Conservation (phyloP, 2,329 filamentous ascomycete species). For the Fusarium algeriense region DNA sequence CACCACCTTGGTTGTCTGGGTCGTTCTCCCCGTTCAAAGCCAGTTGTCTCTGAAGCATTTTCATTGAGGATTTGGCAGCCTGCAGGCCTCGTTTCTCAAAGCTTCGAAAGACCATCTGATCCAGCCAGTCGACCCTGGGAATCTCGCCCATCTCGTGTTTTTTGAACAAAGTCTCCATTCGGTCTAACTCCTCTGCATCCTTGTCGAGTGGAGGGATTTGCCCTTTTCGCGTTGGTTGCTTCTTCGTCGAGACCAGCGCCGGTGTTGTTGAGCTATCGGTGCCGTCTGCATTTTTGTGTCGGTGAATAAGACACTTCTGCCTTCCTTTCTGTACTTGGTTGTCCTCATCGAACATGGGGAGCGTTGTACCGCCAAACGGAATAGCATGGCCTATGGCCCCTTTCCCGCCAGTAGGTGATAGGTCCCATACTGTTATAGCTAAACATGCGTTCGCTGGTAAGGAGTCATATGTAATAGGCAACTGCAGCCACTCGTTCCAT, state of each 20-base stretch:
- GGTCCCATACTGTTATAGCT: conserved; percentile 94
- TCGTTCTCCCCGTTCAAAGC: conserved; percentile 55
- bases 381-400: conserved; percentile 81
- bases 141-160: conserved; percentile 99
- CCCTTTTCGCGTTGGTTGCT: conserved; percentile 63
- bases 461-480: conserved; percentile 87
- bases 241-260: conserved; percentile 68
- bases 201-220: conserved; percentile 69
- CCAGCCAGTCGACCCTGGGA: conserved; percentile 91
- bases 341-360: conserved; percentile 91
- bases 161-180: conserved; percentile 91
- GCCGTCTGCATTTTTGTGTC: conserved; percentile 86
- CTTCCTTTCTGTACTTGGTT: conserved; percentile 91
- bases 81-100: conserved; percentile 82
- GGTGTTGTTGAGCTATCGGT: conserved; percentile 84
- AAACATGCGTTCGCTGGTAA: conserved; percentile 85
- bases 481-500: conserved; percentile 96
- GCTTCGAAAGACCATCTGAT: conserved; percentile 91
- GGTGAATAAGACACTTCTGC: conserved; percentile 89
- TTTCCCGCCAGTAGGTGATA: conserved; percentile 81
- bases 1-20: conserved; percentile 47
- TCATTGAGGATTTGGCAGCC: conserved; percentile 73
- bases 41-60: conserved; percentile 65
- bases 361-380: conserved; percentile 93
- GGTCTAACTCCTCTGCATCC: conserved; percentile 85